Evolutionary conservation across 768 basidiomycete species (phyloP), one percentile per base, ranked within the genome.

Genomic region (Hericium alpestre): DNA sequence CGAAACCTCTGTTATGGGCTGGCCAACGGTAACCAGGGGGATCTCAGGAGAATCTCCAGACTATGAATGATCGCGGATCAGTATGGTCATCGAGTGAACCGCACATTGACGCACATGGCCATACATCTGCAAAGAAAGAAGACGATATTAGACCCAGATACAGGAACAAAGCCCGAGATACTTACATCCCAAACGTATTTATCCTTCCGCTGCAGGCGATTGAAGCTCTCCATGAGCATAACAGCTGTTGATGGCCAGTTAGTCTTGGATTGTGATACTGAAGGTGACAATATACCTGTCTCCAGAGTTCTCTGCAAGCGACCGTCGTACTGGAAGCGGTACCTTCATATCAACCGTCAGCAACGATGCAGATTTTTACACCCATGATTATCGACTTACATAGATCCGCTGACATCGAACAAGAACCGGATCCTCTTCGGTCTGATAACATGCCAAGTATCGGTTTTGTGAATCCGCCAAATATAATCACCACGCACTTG

Each of bases 151-250:
- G 57, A 49, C 20, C n/a, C 23, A 51, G 7, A 43, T 48, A 40
- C 13, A 38, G 46, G 37, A 54, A n/a, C 25, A 9, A 20, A 8
- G 38, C 4, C 9, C 23, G 13, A 15, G 50, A 18, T 1, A 75
- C 82, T 69, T 61, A 85, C 84, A 76, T 86, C 84, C 84, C 84
- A 86, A n/a, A 79, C 78, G 64, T 83, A 86, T 66, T 86, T 86
- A 59, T 84, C 82, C 66, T 84, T 83, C 51, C 80, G 67, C 8
- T 80, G 79, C 15, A 86, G 70, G 4, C 77, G 76, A 49, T 80
- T 77, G 62, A 86, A 84, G 2, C 81, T 83, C 64, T 86, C 84
- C 83, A 86, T 84, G 47, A 86, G 65, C 84, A 85, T 86, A 9
- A 80, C 81, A n/a, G 82, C 83, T 83, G 49, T 51, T 15, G 25